Base-by-base conservation (phyloP, 2,329 filamentous ascomycete species). In the Cladosporium sp. region DNA sequence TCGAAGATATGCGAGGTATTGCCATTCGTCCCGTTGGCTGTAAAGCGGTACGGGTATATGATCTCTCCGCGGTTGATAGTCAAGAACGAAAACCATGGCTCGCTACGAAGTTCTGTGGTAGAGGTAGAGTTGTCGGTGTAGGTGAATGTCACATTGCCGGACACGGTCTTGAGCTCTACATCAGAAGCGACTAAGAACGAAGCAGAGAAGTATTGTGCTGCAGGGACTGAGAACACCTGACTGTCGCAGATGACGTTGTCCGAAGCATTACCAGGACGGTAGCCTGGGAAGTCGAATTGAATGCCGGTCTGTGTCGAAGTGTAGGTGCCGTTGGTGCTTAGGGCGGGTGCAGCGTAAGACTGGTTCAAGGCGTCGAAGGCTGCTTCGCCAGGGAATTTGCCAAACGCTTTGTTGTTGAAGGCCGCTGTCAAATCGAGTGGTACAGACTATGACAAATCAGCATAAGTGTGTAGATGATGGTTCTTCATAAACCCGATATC, bases 1-100 rank as follows among this genome's bases (percentile, higher is more conserved):
- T 80, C 7, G 74, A 77, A 2, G 75, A 75, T 80, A 68, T 74
- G 79, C 64, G 80, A 76, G 3, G 77, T 73, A n/a, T 58, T 58
- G 14, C 55, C 32, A 3, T 58, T 58, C 8, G 68, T 72, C 15
- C 68, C 71, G 64, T 79, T 78, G 2, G 70, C 41, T 0, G 77
- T 78, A 21, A 78, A 66, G 21, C 75, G 76, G 68, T 77, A 77
- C 3, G 79, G 78, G 59, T 80, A 79, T 12, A 80, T 71, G 21
- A 80, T 70, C 59, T 80, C 79, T 36, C 79, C 79, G 4, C 78
- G 78, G 59, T 77, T 76, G 2, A 78, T 78, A 69, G 80, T 79
- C 4, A 78, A 78, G 77, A 78, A 80, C 11, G 70, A 74, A 74
- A 74, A 79, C 73, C 74, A 80, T 11, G 78, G 77, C 30, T 78